phyloP scores from a whole-genome alignment of 2,329 filamentous ascomycete genomes.

The Neophaeococcomyces aloes region DNA sequence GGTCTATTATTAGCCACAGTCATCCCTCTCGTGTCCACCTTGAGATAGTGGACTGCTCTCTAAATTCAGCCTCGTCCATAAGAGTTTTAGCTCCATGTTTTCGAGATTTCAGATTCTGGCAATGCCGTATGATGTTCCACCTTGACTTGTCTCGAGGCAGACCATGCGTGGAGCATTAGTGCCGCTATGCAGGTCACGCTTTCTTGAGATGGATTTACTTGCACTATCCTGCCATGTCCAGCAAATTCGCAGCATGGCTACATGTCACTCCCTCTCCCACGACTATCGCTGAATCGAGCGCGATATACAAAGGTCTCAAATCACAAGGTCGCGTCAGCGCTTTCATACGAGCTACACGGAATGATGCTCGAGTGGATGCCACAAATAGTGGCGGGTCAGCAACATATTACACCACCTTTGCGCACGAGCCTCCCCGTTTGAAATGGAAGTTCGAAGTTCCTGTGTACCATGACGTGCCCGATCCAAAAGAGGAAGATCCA shows the following conservation, averaged over 20 bases:
- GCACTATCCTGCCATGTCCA: background rate
- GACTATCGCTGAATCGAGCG: conserved; percentile 16
- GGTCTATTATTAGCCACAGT: no score
- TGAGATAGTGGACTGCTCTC: no score
- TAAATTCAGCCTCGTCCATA: no score
- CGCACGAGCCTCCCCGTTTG: conserved; percentile 9
- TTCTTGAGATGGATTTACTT: conserved; percentile 1
- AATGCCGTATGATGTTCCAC: no score
- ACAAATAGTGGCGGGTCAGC: background rate
- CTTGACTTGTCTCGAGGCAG: no score
- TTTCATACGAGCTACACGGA: background rate
- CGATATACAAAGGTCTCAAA: conserved; percentile 16
- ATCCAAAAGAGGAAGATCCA: conserved; percentile 16
- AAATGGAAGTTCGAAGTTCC: conserved; percentile 11
- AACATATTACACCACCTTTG: conserved; percentile 16
- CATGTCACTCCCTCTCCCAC: conserved; percentile 14
- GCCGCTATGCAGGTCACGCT: conserved; percentile 8
- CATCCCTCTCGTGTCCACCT: no score
- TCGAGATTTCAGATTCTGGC: no score
- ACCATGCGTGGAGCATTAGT: background rate
- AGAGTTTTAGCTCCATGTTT: no score
- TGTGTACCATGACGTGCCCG: conserved; percentile 14
- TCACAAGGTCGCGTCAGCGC: conserved; percentile 11
- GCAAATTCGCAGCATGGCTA: conserved; percentile 11
- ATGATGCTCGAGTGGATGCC: background rate